These are phyloP conservation scores for Odontarrhena argentea DNA, from an alignment of 345 rosid genomes.

Conservation along the genomic window DNA sequence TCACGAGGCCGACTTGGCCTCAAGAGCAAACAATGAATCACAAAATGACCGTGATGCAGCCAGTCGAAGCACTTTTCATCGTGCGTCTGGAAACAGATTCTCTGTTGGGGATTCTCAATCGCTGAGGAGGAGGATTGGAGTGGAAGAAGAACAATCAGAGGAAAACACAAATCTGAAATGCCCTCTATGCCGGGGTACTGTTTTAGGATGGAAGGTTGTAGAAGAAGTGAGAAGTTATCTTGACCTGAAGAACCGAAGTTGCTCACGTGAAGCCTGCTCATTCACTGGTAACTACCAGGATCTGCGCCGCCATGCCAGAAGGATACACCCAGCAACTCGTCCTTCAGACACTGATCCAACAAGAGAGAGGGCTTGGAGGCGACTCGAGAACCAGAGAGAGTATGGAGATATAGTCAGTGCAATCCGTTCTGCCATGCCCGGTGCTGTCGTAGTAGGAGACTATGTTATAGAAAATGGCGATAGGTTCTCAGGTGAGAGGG, in stretches of 20 bases:
- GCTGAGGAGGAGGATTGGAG: conserved; percentile 45
- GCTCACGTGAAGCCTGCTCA: conserved; percentile 82
- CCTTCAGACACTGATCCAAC: conserved; percentile 89
- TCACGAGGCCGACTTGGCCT: conserved; percentile 46
- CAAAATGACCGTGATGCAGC: conserved; percentile 11
- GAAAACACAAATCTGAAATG: conserved; percentile 55
- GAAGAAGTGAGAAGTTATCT: conserved; percentile 82
- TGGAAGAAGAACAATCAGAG: conserved; percentile 45
- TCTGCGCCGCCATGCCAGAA: conserved; percentile 83
- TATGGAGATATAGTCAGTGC: conserved; percentile 86
- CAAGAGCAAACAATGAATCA: conserved; percentile 41
- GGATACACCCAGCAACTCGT: conserved; percentile 69
- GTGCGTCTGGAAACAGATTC: conserved; percentile 40
- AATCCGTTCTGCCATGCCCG: conserved; percentile 83
- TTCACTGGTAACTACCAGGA: conserved; percentile 79
- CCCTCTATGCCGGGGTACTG: conserved; percentile 79
- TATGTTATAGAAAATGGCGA: conserved; percentile 88
- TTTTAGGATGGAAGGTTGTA: conserved; percentile 66
- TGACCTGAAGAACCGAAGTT: conserved; percentile 70
- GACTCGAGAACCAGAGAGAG: conserved; percentile 77
- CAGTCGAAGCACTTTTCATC: conserved; percentile 23
- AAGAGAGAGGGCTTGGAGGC: conserved; percentile 85
- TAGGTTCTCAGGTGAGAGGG: conserved; percentile 64
- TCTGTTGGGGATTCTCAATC: conserved; percentile 44
- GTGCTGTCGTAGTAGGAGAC: conserved; percentile 92